These are phyloP conservation scores for Amanita rubescens DNA, from an alignment of 768 basidiomycete species.

Conservation along the genomic window DNA sequence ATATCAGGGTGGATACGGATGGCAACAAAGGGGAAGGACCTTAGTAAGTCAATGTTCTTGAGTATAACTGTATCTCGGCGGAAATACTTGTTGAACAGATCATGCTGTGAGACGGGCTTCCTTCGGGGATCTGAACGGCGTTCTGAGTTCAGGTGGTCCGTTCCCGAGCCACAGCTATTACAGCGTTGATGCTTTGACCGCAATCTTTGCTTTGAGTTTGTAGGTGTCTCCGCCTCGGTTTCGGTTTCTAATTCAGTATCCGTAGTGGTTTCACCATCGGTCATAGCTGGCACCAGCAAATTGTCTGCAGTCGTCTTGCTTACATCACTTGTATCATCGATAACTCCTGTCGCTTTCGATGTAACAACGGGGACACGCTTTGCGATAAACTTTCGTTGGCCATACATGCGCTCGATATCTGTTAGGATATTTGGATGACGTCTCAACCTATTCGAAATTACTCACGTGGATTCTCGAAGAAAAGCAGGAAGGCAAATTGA, in stretches of 20 bases:
- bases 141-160: conserved; percentile 12
- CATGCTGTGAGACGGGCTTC: conserved; percentile 66
- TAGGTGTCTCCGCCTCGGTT: conserved; percentile 10
- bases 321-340: conserved; percentile 5
- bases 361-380: conserved; percentile 58
- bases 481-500: conserved; percentile 92
- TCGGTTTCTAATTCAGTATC: conserved; percentile 67
- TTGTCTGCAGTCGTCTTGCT: conserved; percentile 17
- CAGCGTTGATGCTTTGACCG: background rate
- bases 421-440: background rate
- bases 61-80: conserved; percentile 78
- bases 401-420: conserved; percentile 95
- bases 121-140: conserved; percentile 13
- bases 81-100: conserved; percentile 87
- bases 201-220: background rate
- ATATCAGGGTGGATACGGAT: background rate
- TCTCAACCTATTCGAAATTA: conserved; percentile 8
- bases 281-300: conserved; percentile 51
- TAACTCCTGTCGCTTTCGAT: conserved; percentile 16
- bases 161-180: conserved; percentile 11
- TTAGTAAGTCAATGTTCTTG: conserved; percentile 74
- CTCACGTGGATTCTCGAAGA: conserved; percentile 97
- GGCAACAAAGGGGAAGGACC: conserved; percentile 36
- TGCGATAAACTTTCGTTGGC: conserved; percentile 85
- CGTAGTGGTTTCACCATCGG: conserved; percentile 67